A percentile compares a stretch with the other conserved stretches of the same genome.
Evolutionary conservation across 75 land plant genomes (phyloP).

Genomic region (Selaginella moellendorffii): DNA sequence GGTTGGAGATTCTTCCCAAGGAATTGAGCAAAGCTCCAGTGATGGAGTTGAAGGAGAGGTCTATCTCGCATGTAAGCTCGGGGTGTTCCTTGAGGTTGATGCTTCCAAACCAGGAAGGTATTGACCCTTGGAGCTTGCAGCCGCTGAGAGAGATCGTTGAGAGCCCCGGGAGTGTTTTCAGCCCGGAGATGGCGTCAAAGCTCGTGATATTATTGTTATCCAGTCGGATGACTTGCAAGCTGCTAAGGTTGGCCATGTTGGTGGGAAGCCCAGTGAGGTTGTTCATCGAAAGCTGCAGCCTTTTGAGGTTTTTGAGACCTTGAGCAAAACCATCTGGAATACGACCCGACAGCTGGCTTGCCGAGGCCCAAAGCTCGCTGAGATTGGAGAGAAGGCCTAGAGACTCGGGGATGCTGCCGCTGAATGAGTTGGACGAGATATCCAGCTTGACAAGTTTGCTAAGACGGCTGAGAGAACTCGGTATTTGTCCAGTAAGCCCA

Average conservation of each 20-base stretch:
- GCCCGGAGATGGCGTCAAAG: background rate
- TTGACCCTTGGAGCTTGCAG: background rate
- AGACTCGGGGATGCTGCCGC: background rate
- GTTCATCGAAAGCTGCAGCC: background rate
- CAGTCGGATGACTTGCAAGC: background rate
- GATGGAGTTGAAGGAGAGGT: background rate
- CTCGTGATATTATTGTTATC: background rate
- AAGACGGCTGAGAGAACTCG: background rate
- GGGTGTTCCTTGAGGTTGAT: background rate
- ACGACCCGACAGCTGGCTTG: background rate
- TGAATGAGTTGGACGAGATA: background rate
- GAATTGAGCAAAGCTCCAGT: background rate
- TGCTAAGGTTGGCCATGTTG: background rate
- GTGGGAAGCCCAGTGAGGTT: background rate
- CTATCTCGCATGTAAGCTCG: too few species aligned
- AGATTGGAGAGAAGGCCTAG: conserved; percentile 1
- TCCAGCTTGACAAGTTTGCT: background rate
- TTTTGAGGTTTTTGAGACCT: background rate
- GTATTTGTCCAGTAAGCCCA: background rate
- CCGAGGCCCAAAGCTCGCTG: conserved; percentile 2
- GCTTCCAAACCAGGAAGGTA: background rate
- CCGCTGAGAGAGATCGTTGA: background rate
- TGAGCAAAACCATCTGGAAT: conserved; percentile 3
- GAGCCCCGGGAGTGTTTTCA: background rate
- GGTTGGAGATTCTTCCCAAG: background rate